Base-by-base conservation (phyloP, 2,329 filamentous ascomycete species). In the Trichoderma semiorbis region DNA sequence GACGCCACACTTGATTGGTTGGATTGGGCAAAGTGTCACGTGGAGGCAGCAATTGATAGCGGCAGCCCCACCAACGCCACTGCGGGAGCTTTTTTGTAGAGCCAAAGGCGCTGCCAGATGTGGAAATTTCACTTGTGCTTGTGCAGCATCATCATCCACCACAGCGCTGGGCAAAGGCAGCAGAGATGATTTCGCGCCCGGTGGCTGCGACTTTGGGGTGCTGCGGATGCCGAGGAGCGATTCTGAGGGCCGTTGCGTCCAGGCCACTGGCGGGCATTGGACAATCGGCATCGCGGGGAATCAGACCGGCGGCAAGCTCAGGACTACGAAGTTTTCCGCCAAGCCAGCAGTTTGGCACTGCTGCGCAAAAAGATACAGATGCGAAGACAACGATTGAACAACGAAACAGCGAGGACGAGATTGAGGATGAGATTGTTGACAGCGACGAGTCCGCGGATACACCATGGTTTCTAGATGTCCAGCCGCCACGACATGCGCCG, bases 401-500 rank as follows among this genome's bases (percentile, higher is more conserved):
- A 21, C 58, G 39, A 5, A 36, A 43, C 30, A 53, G 73, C 18
- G 36, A 62, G 7, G 70, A 72, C 14, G 72, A 74, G 12, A 10
- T 26, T 53, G 36, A 60, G 7, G 70, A 72, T 16, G 72, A 74
- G 14, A 10, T 30, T 26, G 12, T 60, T 2, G 69, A 79, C 6
- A 75, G 80, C 7, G 77, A 81, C 2, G 58, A 78, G 11, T 76
- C 89, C 8, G 77, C 81, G 5, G 69, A 79, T 14, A 81, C 90
- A 8, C 93, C 93, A 7, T 98, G 96, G 96, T 98, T 98, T 80
- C 89, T 97, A 32, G 90, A 96, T 78, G 90, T 93, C 75, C 88
- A 93, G 55, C 83, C 87, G 1, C 87, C 88, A 1, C 81, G 83
- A 39, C 86, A 89, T 72, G 81, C 85, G 0, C 82, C 85, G 5